A percentile compares a stretch with the other conserved stretches of the same genome.
phyloP scores from a whole-genome alignment of 179 eudicot genomes.

The Beta macrorhiza region DNA sequence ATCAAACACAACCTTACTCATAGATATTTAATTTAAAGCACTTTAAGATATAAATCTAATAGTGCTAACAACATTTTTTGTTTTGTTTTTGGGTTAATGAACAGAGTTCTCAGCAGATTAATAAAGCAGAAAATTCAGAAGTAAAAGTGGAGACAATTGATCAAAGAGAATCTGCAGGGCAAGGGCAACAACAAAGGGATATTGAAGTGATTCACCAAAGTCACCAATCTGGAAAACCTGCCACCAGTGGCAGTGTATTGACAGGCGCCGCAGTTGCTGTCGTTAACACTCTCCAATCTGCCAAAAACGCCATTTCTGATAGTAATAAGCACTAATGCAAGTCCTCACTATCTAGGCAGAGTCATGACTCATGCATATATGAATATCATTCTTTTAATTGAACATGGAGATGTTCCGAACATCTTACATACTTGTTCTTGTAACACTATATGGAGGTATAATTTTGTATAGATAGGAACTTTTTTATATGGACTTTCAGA shows the following conservation, averaged over 20 bases:
- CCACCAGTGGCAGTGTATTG: conserved; percentile 38
- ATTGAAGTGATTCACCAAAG: conserved; percentile 45
- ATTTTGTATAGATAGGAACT: no score
- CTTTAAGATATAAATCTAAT: background rate
- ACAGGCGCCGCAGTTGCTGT: conserved; percentile 36
- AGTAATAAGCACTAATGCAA: background rate
- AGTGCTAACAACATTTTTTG: background rate
- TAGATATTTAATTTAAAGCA: background rate
- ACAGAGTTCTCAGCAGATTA: conserved; percentile 22
- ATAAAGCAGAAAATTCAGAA: conserved; percentile 8
- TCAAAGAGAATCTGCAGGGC: conserved; percentile 37
- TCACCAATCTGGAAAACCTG: conserved; percentile 26
- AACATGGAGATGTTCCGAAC: no score
- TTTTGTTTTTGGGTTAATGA: background rate
- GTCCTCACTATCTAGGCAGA: no score
- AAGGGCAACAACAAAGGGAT: conserved; percentile 34
- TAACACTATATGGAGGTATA: no score
- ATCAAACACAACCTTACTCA: background rate
- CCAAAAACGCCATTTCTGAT: conserved; percentile 37
- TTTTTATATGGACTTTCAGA: no score
- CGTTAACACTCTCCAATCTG: conserved; percentile 41
- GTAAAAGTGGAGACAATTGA: conserved; percentile 40
- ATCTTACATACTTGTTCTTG: no score
- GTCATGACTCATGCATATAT: background rate
- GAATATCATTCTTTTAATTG: no score